Base-by-base conservation (phyloP, 495 filamentous ascomycete species). In the Aspergillus haitiensis region DNA sequence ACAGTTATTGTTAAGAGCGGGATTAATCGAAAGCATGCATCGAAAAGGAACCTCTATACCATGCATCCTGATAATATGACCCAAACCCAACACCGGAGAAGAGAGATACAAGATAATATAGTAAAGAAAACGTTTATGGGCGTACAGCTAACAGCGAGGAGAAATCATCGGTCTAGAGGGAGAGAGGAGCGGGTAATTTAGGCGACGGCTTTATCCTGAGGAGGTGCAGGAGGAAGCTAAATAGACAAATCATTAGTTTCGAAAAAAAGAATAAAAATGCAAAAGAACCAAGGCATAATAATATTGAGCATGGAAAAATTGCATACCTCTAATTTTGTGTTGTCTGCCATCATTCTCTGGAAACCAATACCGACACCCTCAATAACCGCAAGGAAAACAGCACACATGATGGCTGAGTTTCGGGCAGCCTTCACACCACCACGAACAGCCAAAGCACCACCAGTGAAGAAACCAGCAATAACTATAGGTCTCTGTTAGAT, bases 301-400 rank as follows among this genome's bases (percentile, higher is more conserved):
- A 21, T 15, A 9, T 6, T 13, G 21, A n/a, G 6, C 27, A 34
- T 3, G 35, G 18, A n/a, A n/a, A n/a, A n/a, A n/a, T n/a, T 52
- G 37, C 68, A 52, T 64, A 90, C 86, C 75, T 97, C 92, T 67
- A 97, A 78, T 80, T 86, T 88, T 65, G 90, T 97, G 70, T 89
- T 88, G 44, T 93, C 89, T 6, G 95, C 93, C 82, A 97, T 89
- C 88, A 97, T 93, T 67, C 92, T 86, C 75, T 96, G 91, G 80
- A 98, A 92, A 12, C 90, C 94, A 68, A 98, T 98, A 62, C 95
- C 93, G 44, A 97, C 94, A 62, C 94, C 94, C 75, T 98, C 94
- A 61, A 98, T 98, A 46, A 98, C 93, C 9, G 88, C 94, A 15
- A 98, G 82, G 69, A 98, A 81, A 56, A 95, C 89, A 44, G 91